Conservation (phyloP, 257 asterid genomes). For the Eustoma russellianum region DNA sequence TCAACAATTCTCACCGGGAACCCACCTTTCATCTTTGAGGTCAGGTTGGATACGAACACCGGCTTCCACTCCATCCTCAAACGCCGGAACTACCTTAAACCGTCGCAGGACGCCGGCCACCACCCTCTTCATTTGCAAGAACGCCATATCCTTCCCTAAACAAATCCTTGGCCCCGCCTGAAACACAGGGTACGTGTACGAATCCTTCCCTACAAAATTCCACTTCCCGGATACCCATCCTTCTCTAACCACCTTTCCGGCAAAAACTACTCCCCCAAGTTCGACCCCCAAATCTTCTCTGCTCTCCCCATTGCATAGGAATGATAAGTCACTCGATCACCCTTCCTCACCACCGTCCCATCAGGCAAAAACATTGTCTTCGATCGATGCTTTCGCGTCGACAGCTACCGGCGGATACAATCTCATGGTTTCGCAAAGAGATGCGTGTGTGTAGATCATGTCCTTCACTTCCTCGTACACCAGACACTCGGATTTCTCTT, state of each 20-base stretch:
- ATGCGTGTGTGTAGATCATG: conserved; percentile 52
- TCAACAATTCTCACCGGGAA: conserved; percentile 32
- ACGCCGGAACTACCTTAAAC: conserved; percentile 38
- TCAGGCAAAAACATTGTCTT: conserved; percentile 52
- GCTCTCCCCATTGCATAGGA: conserved; percentile 66
- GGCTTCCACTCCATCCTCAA: conserved; percentile 23
- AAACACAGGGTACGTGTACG: conserved; percentile 36
- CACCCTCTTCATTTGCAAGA: conserved; percentile 48
- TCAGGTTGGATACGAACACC: conserved; percentile 20
- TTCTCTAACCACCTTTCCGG: conserved; percentile 58
- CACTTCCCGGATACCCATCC: conserved; percentile 23
- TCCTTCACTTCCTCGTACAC: conserved; percentile 43
- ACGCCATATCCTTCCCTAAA: conserved; percentile 51
- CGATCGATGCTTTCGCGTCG: conserved; percentile 29
- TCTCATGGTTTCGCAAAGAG: conserved; percentile 55
- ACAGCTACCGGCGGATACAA: conserved; percentile 58
- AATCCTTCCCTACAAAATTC: conserved; percentile 40
- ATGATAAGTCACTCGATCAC: conserved; percentile 28
- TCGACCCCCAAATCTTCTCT: conserved; percentile 49
- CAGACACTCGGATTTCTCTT: not conserved
- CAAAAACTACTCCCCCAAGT: conserved; percentile 47
- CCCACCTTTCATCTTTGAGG: conserved; percentile 50
- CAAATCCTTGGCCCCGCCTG: conserved; percentile 50
- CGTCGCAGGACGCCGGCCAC: conserved; percentile 32
- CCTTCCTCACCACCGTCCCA: conserved; percentile 46